Base-by-base conservation (phyloP, 306 rosid species). In the Cajanus cajan region DNA sequence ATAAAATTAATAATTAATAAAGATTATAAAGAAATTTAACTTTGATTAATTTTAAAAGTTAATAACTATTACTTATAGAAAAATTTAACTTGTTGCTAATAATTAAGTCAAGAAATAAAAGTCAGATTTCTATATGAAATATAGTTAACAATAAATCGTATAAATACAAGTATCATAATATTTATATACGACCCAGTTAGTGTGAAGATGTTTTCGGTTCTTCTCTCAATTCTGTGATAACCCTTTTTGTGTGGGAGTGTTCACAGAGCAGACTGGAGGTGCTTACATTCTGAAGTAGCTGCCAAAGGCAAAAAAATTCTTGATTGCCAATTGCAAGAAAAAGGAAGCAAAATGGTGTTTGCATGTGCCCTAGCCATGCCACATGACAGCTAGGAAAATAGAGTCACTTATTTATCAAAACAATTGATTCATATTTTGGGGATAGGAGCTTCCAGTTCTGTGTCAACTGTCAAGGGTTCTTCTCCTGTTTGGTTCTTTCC, bases 401-500 rank as follows among this genome's bases (percentile, higher is more conserved):
- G 36, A 67, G 37, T 37, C 8, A 28, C 50, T 18, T 15, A 14
- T 40, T 18, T 15, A 14, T 40, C 51, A 54, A 19, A 58, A n/a
- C 28, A 69, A 75, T 33, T 48, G 41, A 57, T 11, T 54, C 76
- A 68, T 82, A 73, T 65, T 58, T 76, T 22, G 4, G 82, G 64
- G 34, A 68, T 48, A 28, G 14, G n/a, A 43, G 34, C 50, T 61
- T 41, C 48, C 6, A n/a, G 21, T 51, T 55, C 16, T 19, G 58
- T 40, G 67, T 22, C 45, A 47, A 70, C n/a, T n/a, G n/a, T n/a
- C n/a, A n/a, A n/a, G n/a, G 11, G 36, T 57, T 61, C 36, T 58
- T 62, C 78, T 72, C 78, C 70, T 7, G 19, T 73, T 77, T 67
- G 61, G 48, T 36, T 73, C 58, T 65, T 22, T 75, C 44, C 58